Percentiles rank a stretch among this genome's conserved stretches.
These are phyloP conservation scores for Shiraia sp. DNA, from an alignment of 2,329 filamentous ascomycete species.

Conservation along the genomic window DNA sequence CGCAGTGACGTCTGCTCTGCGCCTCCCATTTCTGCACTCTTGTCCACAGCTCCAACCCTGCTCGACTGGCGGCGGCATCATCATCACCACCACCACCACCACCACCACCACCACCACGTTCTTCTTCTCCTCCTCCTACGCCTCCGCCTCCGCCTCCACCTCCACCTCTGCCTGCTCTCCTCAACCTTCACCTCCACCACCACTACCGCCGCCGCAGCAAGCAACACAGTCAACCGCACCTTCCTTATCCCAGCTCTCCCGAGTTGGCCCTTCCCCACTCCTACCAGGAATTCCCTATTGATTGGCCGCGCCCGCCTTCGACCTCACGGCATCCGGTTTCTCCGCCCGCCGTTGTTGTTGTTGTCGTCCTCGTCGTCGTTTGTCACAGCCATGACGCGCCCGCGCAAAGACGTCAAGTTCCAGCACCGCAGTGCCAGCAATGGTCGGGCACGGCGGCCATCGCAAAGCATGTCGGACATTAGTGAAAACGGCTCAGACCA, in stretches of 20 bases:
- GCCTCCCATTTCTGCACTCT: slow-evolving; percentile 7
- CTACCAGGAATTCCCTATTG: not conserved
- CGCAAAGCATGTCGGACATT: slow-evolving; percentile 72
- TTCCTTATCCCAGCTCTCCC: too few relatives aligned
- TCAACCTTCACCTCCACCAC: not conserved
- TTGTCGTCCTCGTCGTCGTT: slow-evolving; percentile 4
- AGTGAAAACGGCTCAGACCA: slow-evolving; percentile 62
- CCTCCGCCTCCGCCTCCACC: too few relatives aligned
- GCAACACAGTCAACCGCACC: too few relatives aligned
- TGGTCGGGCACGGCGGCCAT: slow-evolving; percentile 60
- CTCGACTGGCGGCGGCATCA: slow-evolving; percentile 1
- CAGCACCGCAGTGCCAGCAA: slow-evolving; percentile 56
- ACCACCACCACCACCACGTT: not conserved
- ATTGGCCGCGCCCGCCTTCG: too few relatives aligned
- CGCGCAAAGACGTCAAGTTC: slow-evolving; percentile 65
- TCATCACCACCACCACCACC: slow-evolving; percentile 7
- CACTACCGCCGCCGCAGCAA: slow-evolving; percentile 6
- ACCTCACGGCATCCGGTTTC: too few relatives aligned
- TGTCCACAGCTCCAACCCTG: slow-evolving; percentile 9
- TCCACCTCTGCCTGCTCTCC: not conserved
- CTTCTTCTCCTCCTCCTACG: not conserved
- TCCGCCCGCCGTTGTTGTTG: not conserved
- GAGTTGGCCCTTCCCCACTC: not conserved
- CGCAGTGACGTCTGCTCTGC: slow-evolving; percentile 16
- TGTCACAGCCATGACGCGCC: slow-evolving; percentile 36